Percentiles rank a stretch among this genome's conserved stretches.
phyloP scores from a whole-genome alignment of 805 yeast genomes.

The Jamesozyma hellenica region DNA sequence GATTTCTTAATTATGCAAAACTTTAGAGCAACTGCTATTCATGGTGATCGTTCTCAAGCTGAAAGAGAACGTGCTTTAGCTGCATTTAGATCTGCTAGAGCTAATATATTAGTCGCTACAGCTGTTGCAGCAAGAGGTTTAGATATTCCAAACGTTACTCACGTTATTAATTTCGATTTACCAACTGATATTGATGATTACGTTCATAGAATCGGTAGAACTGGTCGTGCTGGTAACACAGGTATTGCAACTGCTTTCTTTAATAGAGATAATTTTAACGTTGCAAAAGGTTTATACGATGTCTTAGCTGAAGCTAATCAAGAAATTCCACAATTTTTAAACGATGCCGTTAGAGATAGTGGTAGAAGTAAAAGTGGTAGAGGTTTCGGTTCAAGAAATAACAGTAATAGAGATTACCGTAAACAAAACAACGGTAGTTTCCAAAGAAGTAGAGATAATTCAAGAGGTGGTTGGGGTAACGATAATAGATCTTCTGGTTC shows the following conservation, averaged over 20 bases:
- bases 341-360: conserved; percentile 68
- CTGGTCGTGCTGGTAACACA: conserved; percentile 99
- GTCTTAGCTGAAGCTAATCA: conserved; percentile 92
- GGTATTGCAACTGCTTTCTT: conserved; percentile 98
- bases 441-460: conserved; percentile 5
- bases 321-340: conserved; percentile 87
- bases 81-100: conserved; percentile 82
- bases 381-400: conserved; percentile 33
- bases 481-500: conserved; percentile 3
- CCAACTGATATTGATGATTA: conserved; percentile 97
- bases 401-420: conserved; percentile 43
- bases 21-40: conserved; percentile 96
- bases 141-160: conserved; percentile 98
- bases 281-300: conserved; percentile 79
- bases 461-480: conserved; percentile 18
- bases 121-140: conserved; percentile 99
- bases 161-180: conserved; percentile 93
- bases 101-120: conserved; percentile 94
- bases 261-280: conserved; percentile 87
- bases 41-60: conserved; percentile 96
- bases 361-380: conserved; percentile 50
- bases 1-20: conserved; percentile 82
- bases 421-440: conserved; percentile 25
- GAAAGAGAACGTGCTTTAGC: conserved; percentile 97
- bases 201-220: conserved; percentile 99